Evolutionary conservation across 1,139 yeast species (phyloP), one percentile per base, ranked within the genome.

Genomic region (Taphrina pruni): DNA sequence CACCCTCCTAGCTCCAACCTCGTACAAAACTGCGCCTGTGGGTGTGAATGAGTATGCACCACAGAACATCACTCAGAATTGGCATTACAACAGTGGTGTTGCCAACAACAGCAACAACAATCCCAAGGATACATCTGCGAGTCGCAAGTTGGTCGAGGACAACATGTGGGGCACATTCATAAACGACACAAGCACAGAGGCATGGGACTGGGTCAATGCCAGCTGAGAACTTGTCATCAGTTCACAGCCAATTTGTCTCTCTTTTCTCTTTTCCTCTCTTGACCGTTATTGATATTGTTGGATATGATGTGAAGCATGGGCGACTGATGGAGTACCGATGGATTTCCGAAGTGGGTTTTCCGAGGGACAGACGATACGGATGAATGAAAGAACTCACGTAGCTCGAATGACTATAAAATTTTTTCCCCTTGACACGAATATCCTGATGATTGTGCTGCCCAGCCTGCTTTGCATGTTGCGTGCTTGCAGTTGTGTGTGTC

Each of bases 141-240:
- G 43, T 45, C 51, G 62, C 21, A 58, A 58, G 62, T 17, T 58
- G 20, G 46, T 35, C 1, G 62, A 58, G 54, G 62, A 58, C 41
- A 58, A 45, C 43, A 58, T 58, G 62, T 58, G 62, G 62, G 62
- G 62, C n/a, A 58, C 38, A 6, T 58, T 58, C 54, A 58, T 58
- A 39, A 39, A 58, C 26, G 62, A 58, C 14, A 56, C 60, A 48
- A 36, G 50, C 39, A 45, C 51, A 8, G 62, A 58, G 12, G 62
- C 62, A 12, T 58, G 62, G 62, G 62, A 58, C 26, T 58, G 62
- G 62, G 21, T 50, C 54, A 50, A 50, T 50, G 54, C 54, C 8
- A 32, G 36, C 12, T 50, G 54, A 50, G n/a, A 26, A 26, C 32
- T 26, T 26, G 32, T 26, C 4, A 26, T 26, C 32, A 26, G 32